Evolutionary conservation across 2,329 filamentous ascomycete genomes (phyloP).

Genomic region (Sphaerostilbella broomeana): DNA sequence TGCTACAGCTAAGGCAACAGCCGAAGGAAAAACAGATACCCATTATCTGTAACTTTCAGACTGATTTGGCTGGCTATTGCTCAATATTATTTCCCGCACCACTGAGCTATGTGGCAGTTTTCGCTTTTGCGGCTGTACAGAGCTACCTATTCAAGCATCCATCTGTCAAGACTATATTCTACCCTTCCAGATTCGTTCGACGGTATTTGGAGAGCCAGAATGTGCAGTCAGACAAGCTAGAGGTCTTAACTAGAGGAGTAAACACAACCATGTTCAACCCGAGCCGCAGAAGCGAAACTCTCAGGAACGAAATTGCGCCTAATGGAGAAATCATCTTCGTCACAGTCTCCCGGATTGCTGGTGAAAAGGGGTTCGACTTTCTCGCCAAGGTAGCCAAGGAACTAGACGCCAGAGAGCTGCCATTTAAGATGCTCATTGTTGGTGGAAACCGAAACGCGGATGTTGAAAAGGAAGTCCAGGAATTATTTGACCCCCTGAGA

Average conservation of each 20-base stretch:
- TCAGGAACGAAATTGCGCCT: conserved; percentile 50
- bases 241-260: conserved; percentile 58
- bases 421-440: conserved; percentile 60
- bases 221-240: conserved; percentile 50
- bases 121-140: conserved; percentile 56
- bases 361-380: conserved; percentile 66
- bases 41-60: conserved; percentile 65
- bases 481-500: conserved; percentile 48
- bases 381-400: conserved; percentile 49
- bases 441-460: conserved; percentile 60
- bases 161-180: conserved; percentile 60
- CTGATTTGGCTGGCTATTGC: conserved; percentile 62
- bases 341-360: conserved; percentile 60
- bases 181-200: conserved; percentile 57
- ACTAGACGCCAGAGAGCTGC: conserved; percentile 48
- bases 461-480: conserved; percentile 55
- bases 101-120: conserved; percentile 54
- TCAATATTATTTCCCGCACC: conserved; percentile 61
- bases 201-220: conserved; percentile 53
- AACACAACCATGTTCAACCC: conserved; percentile 58
- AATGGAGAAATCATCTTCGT: conserved; percentile 58
- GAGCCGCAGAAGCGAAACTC: conserved; percentile 39
- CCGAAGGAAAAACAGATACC: conserved; percentile 47
- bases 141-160: conserved; percentile 58
- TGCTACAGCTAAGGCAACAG: conserved; percentile 61